phyloP scores from a whole-genome alignment of 1,284 basidiomycete species.

The Puccinia triticina region DNA sequence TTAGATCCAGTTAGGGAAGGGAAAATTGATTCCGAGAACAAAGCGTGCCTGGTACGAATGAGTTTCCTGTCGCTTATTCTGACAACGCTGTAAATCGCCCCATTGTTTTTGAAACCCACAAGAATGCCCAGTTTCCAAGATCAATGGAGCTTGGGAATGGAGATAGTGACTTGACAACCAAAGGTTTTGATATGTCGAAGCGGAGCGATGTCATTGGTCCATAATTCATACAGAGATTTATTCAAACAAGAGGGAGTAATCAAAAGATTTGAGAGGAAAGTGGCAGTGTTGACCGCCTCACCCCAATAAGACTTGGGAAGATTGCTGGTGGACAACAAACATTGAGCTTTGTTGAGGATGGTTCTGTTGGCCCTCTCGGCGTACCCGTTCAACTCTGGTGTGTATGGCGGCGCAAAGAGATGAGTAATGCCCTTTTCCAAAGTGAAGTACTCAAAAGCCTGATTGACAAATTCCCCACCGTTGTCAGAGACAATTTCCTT shows the following conservation, averaged over 20 bases:
- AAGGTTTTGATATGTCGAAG: not conserved
- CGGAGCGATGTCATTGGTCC: not conserved
- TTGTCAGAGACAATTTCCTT: constrained; percentile 56
- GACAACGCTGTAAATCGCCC: not conserved
- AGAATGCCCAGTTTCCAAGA: not conserved
- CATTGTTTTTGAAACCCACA: not conserved
- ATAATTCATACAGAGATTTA: not conserved
- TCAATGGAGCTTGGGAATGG: not conserved
- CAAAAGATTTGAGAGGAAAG: constrained; percentile 60
- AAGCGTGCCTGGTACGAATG: not conserved
- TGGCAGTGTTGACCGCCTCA: constrained; percentile 57
- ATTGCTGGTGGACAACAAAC: constrained; percentile 56
- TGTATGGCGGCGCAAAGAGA: constrained; percentile 61
- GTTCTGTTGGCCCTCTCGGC: constrained; percentile 58
- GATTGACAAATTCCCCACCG: constrained; percentile 58
- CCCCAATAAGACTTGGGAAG: constrained; percentile 60
- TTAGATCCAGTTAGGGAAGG: not conserved
- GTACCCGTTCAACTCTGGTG: constrained; percentile 60
- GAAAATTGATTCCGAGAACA: not conserved
- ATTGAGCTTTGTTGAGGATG: constrained; percentile 55
- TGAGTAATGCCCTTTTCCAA: constrained; percentile 57
- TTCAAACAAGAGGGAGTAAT: constrained; percentile 22
- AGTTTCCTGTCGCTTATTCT: constrained; percentile 3
- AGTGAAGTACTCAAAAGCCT: constrained; percentile 57
- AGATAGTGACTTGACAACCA: too few relatives aligned